phyloP scores from a whole-genome alignment of 139 green algal species.

The Trebouxia sp. region DNA sequence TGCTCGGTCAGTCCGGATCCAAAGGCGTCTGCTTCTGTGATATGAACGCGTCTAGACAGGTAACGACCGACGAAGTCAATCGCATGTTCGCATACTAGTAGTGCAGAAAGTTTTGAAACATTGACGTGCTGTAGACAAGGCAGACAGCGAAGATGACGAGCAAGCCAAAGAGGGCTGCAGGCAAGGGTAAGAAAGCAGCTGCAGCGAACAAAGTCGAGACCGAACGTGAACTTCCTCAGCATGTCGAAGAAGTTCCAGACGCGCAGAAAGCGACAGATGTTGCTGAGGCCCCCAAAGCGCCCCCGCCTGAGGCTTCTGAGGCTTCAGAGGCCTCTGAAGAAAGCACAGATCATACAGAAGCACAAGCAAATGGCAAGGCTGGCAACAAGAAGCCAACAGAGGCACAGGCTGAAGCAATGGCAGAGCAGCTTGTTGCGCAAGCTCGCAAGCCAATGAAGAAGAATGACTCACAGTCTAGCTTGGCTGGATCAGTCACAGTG shows the following conservation, averaged over 20 bases:
- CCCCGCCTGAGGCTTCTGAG: neutral
- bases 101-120: too few relatives aligned
- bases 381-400: conserved; percentile 8
- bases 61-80: neutral
- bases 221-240: too few relatives aligned
- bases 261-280: neutral
- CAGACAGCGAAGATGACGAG: neutral
- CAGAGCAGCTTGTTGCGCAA: neutral
- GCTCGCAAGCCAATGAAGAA: conserved; percentile 16
- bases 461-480: conserved; percentile 6
- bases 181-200: conserved; percentile 8
- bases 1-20: neutral
- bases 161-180: neutral
- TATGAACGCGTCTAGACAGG: conserved; percentile 16
- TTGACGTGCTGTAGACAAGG: neutral
- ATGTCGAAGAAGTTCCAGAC: too few relatives aligned
- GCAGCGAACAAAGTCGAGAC: too few relatives aligned
- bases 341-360: neutral
- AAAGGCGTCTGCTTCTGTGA: neutral
- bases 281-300: neutral
- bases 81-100: too few relatives aligned
- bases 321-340: neutral
- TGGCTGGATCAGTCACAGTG: conserved; percentile 16
- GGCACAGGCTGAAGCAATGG: neutral
- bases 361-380: neutral